Percentiles rank a stretch among this genome's conserved stretches.
phyloP scores from a whole-genome alignment of 2,329 filamentous ascomycete genomes.

The Colletotrichum abscissum region DNA sequence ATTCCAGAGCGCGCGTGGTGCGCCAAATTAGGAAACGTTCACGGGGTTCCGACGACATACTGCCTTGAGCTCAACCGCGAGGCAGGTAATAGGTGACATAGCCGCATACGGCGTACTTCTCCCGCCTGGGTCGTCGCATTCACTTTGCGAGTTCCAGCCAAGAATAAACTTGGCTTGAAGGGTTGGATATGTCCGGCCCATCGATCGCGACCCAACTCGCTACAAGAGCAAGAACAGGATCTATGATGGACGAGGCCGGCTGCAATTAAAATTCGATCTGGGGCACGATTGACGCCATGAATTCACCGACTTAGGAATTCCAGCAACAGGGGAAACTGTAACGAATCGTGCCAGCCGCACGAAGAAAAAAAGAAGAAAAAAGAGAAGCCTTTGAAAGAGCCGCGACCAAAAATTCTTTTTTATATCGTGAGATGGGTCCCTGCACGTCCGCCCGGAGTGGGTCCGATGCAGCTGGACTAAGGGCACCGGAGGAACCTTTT shows the following conservation, averaged over 20 bases:
- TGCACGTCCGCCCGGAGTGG: conserved; percentile 19
- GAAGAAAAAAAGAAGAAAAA: conserved; percentile 70
- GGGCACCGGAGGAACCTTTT: not conserved
- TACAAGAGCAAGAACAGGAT: not conserved
- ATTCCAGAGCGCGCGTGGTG: too few relatives aligned
- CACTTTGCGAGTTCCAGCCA: not conserved
- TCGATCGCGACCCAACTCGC: conserved; percentile 39
- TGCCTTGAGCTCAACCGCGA: not conserved
- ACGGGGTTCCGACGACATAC: not conserved
- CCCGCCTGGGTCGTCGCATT: too few relatives aligned
- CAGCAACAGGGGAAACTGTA: conserved; percentile 83
- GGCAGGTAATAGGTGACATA: not conserved
- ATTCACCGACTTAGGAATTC: conserved; percentile 68
- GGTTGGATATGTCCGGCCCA: conserved; percentile 56
- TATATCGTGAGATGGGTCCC: conserved; percentile 25
- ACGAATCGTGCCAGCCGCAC: conserved; percentile 79
- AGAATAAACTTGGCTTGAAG: too few relatives aligned
- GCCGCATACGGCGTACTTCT: not conserved
- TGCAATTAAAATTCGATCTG: conserved; percentile 85
- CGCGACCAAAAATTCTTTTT: conserved; percentile 26
- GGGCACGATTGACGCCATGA: conserved; percentile 80
- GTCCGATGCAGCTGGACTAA: not conserved
- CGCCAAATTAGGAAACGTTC: not conserved
- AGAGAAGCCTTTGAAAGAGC: conserved; percentile 38
- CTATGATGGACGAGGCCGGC: conserved; percentile 58